A percentile compares a stretch with the other conserved stretches of the same genome.
These are phyloP conservation scores for Clavispora fructus DNA, from an alignment of 805 yeast genomes.

Conservation along the genomic window DNA sequence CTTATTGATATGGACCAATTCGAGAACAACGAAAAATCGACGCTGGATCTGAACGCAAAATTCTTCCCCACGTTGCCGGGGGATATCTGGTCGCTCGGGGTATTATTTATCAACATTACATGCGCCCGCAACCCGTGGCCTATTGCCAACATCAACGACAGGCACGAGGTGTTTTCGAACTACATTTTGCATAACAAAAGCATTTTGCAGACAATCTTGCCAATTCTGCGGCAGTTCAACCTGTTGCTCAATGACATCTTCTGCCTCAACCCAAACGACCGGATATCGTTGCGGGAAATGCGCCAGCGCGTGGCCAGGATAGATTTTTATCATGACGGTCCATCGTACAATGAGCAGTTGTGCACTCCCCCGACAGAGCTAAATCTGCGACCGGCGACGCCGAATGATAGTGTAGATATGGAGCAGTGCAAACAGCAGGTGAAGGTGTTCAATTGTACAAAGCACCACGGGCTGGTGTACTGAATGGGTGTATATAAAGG, in stretches of 20 bases:
- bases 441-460: conserved; percentile 2
- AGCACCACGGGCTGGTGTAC: not conserved
- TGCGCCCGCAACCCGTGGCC: conserved; percentile 92
- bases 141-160: conserved; percentile 58
- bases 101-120: conserved; percentile 71
- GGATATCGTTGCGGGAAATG: conserved; percentile 38
- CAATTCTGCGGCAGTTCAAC: conserved; percentile 63
- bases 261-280: conserved; percentile 43
- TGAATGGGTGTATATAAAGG: not conserved
- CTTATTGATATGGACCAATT: conserved; percentile 28
- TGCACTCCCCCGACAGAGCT: conserved; percentile 17
- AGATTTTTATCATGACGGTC: conserved; percentile 27
- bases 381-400: conserved; percentile 6
- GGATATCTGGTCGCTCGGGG: conserved; percentile 84
- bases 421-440: conserved; percentile 8
- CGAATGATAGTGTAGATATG: conserved; percentile 7
- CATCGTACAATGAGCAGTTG: conserved; percentile 12
- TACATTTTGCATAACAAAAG: conserved; percentile 48
- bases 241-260: conserved; percentile 43
- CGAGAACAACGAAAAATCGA: conserved; percentile 11
- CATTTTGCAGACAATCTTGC: conserved; percentile 62
- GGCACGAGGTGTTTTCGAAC: conserved; percentile 53
- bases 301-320: conserved; percentile 30
- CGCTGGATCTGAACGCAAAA: conserved; percentile 18
- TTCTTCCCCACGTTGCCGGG: conserved; percentile 68